Conservation (phyloP, 371 early-diverging fungal species). For the Mortierella sp. region DNA sequence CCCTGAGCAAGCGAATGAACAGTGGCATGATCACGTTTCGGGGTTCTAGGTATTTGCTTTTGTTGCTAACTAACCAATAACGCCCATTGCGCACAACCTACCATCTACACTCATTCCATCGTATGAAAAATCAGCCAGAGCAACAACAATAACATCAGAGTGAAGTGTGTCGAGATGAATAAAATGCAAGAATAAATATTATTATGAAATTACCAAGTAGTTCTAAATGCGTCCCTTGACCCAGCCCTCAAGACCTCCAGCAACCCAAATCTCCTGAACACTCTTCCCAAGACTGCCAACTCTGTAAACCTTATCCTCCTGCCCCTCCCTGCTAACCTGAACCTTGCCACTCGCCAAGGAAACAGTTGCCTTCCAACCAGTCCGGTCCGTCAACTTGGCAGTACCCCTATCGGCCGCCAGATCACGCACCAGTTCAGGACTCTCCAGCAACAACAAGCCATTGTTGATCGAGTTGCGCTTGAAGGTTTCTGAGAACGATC, state of each 20-base stretch:
- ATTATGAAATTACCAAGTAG: neutral
- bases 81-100: neutral
- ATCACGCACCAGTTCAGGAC: constrained; percentile 84
- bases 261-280: constrained; percentile 94
- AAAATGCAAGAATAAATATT: neutral
- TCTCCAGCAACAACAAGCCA: constrained; percentile 90
- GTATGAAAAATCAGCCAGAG: neutral
- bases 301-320: constrained; percentile 65
- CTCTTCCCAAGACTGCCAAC: constrained; percentile 88
- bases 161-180: neutral
- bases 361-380: constrained; percentile 76
- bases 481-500: constrained; percentile 94
- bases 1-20: neutral
- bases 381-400: constrained; percentile 74
- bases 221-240: constrained; percentile 58
- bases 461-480: constrained; percentile 98
- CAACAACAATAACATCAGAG: neutral
- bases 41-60: neutral
- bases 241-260: constrained; percentile 95
- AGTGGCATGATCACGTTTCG: constrained; percentile 8
- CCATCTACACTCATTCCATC: neutral
- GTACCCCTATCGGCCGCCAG: constrained; percentile 66
- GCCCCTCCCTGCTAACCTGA: constrained; percentile 60
- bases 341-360: constrained; percentile 70
- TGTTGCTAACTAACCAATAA: neutral